Conservation (phyloP, 352 stramenopile species). For the Phytophthora quininea region DNA sequence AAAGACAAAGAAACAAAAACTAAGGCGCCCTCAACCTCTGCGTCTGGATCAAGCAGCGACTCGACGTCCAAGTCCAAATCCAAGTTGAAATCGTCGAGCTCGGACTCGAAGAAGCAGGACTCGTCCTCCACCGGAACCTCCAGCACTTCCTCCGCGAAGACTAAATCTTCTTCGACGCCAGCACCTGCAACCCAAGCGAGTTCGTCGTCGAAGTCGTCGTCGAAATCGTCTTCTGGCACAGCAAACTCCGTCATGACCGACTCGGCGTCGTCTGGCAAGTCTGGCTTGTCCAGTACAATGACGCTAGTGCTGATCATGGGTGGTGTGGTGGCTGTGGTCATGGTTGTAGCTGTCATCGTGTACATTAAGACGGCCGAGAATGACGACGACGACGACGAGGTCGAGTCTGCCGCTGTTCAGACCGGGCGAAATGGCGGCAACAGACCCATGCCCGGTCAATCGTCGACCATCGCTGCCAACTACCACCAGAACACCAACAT, state of each 20-base stretch:
- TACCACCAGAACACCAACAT: constrained; percentile 42
- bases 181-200: constrained; percentile 16
- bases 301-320: constrained; percentile 57
- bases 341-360: constrained; percentile 55
- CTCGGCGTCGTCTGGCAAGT: constrained; percentile 24
- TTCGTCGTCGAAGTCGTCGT: constrained; percentile 6
- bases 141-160: constrained; percentile 3
- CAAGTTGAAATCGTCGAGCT: constrained; percentile 8
- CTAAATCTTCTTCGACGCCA: constrained; percentile 7
- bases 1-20: constrained; percentile 8
- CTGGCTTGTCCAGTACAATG: constrained; percentile 33
- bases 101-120: constrained; percentile 1
- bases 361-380: constrained; percentile 48
- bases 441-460: constrained; percentile 22
- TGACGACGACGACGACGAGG: constrained; percentile 39
- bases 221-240: constrained; percentile 15
- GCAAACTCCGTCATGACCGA: constrained; percentile 36
- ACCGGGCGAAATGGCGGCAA: constrained; percentile 14
- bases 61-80: constrained; percentile 12
- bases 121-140: constrained; percentile 14
- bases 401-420: constrained; percentile 22
- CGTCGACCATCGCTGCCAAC: constrained; percentile 36
- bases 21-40: constrained; percentile 13
- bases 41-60: constrained; percentile 10
- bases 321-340: constrained; percentile 45